Conservation (phyloP, 148 eudicot genomes). For the Silene latifolia region DNA sequence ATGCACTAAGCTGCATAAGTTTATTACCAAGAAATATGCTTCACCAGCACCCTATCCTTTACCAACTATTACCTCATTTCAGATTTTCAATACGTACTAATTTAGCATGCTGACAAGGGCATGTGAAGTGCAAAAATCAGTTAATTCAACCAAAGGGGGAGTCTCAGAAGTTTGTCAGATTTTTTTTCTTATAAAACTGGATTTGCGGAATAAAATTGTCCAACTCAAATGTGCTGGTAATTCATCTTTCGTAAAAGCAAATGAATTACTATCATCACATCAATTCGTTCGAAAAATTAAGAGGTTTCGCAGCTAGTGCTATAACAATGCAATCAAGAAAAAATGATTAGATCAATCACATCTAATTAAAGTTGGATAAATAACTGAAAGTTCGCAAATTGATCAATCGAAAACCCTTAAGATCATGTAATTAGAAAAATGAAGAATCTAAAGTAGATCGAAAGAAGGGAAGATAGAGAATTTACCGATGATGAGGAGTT, state of each 20-base stretch:
- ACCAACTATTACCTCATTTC: too few species aligned
- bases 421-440: background rate
- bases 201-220: too few species aligned
- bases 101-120: too few species aligned
- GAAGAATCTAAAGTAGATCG: background rate
- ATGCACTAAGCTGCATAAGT: too few species aligned
- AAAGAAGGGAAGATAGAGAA: background rate
- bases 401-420: background rate
- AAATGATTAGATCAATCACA: background rate
- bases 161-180: too few species aligned
- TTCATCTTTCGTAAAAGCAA: background rate
- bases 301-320: background rate
- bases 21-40: too few species aligned
- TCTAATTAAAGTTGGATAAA: background rate
- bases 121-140: too few species aligned
- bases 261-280: background rate
- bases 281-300: background rate
- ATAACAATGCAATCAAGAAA: background rate
- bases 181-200: too few species aligned
- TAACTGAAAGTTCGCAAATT: background rate
- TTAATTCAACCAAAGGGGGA: too few species aligned
- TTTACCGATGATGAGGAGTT: background rate
- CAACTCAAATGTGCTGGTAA: too few species aligned
- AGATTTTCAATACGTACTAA: too few species aligned
- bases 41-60: too few species aligned